Percentiles rank a stretch among this genome's conserved stretches.
These are phyloP conservation scores for Xylaria polymorpha DNA, from an alignment of 2,329 filamentous ascomycete genomes.

Conservation along the genomic window DNA sequence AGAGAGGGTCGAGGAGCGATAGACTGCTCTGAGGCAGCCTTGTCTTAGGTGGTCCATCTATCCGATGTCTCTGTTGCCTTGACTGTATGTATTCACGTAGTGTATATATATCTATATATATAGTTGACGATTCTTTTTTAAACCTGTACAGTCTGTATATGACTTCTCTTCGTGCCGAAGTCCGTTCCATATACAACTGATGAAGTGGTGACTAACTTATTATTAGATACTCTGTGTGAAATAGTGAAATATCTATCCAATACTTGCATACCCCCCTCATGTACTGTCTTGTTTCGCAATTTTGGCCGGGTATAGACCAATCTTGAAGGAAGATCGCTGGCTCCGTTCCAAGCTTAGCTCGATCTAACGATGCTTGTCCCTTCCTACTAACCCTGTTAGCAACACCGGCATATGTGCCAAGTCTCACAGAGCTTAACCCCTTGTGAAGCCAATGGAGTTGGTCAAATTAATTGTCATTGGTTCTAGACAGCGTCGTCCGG, in stretches of 20 bases:
- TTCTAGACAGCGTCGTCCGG: slow-evolving; percentile 29
- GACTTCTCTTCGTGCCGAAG: slow-evolving; percentile 23
- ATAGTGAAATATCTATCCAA: slow-evolving; percentile 21
- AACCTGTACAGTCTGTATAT: neutral
- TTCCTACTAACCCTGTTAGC: slow-evolving; percentile 34
- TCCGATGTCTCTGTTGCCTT: slow-evolving; percentile 18
- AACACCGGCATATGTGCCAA: slow-evolving; percentile 39
- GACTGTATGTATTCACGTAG: slow-evolving; percentile 6
- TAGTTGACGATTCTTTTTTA: slow-evolving; percentile 5
- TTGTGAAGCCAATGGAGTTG: slow-evolving; percentile 32
- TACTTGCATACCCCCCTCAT: slow-evolving; percentile 32
- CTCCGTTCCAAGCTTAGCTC: slow-evolving; percentile 51
- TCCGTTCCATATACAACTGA: slow-evolving; percentile 14
- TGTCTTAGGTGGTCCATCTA: slow-evolving; percentile 27
- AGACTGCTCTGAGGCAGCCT: slow-evolving; percentile 22
- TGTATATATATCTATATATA: neutral
- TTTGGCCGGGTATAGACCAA: slow-evolving; percentile 53
- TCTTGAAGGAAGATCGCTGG: slow-evolving; percentile 52
- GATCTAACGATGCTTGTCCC: slow-evolving; percentile 52
- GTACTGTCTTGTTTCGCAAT: slow-evolving; percentile 53
- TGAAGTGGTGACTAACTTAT: slow-evolving; percentile 26
- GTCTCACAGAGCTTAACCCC: slow-evolving; percentile 31
- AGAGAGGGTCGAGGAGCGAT: slow-evolving; percentile 14
- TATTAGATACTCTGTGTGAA: slow-evolving; percentile 30
- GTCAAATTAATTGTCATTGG: slow-evolving; percentile 42